Evolutionary conservation across 2,329 filamentous ascomycete genomes (phyloP), one percentile per base, ranked within the genome.

Genomic region (Fusarium anthophilum): DNA sequence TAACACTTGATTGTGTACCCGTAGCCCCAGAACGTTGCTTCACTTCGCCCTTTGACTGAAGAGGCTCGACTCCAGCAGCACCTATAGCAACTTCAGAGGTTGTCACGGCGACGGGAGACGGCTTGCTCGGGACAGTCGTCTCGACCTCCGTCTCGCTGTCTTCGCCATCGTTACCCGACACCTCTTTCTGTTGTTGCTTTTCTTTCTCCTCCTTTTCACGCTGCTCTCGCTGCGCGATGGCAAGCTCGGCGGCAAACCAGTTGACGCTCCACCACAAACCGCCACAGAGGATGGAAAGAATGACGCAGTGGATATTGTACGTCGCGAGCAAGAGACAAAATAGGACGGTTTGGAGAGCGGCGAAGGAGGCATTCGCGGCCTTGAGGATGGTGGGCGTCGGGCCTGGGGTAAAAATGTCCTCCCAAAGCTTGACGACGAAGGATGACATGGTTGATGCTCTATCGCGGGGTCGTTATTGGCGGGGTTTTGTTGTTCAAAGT

Each of bases 231-330:
- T 84, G 81, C 43, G 85, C 85, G 56, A 81, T 80, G 70, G 83
- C 84, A 55, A 91, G 81, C 84, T 91, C 96, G 51, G 85, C 84
- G 63, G 94, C 95, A 80, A 99, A 98, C 96, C 96, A 99, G 88
- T 98, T 98, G 84, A 98, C 95, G 65, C 93, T 91, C 86, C 90
- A 95, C 96, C 96, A 99, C 41, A 98, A 87, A 9, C 93, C 93
- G 38, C 86, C 95, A 73, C 91, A 94, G 15, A 99, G 86, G 66
- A 91, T 79, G 18, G 94, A 97, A 11, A 99, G 89, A 66, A 96
- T 87, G 72, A 94, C 82, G 80, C 98, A 98, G 87, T 98, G 96
- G 73, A 97, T 89, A 84, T 93, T 97, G 83, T 93, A 91, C 13
- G 96, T 99, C 64, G 91, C 92, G 76, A 94, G 69, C 59, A 98